Evolutionary conservation across 2,329 filamentous ascomycete species (phyloP).

Genomic region (Gaeumannomyces sp.): DNA sequence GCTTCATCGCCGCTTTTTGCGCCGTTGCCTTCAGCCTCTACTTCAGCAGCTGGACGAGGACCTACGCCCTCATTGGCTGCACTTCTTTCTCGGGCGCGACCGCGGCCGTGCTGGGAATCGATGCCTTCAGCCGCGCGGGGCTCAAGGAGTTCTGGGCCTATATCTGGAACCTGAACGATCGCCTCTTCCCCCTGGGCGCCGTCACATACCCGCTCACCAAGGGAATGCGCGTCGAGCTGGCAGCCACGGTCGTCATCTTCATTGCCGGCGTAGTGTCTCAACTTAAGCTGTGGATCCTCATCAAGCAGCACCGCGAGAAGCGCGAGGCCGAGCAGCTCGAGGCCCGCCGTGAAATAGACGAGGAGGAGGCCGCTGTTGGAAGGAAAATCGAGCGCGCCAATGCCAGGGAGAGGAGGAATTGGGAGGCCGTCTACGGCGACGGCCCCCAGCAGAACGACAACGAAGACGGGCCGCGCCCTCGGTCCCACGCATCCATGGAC

Average conservation of each 20-base stretch:
- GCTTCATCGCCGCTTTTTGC: constrained; percentile 71
- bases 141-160: constrained; percentile 96
- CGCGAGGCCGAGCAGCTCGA: constrained; percentile 44
- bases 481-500: constrained; percentile 32
- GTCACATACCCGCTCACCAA: constrained; percentile 79
- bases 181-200: constrained; percentile 71
- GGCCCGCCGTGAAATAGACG: constrained; percentile 47
- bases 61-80: constrained; percentile 68
- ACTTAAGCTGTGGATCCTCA: constrained; percentile 76
- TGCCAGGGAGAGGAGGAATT: constrained; percentile 56
- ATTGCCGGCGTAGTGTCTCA: constrained; percentile 77
- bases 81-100: constrained; percentile 82
- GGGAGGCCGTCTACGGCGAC: constrained; percentile 74
- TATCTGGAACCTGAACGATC: constrained; percentile 75
- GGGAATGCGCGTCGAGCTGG: constrained; percentile 80
- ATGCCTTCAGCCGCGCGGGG: constrained; percentile 84
- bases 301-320: constrained; percentile 55
- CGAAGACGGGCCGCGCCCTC: constrained; percentile 24
- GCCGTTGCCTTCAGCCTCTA: constrained; percentile 65
- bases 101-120: constrained; percentile 72
- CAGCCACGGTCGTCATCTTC: constrained; percentile 67
- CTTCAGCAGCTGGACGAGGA: constrained; percentile 70
- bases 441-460: constrained; percentile 24
- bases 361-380: constrained; percentile 65
- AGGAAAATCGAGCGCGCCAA: constrained; percentile 58